Percentiles rank a stretch among this genome's conserved stretches.
Conservation (phyloP, 2,329 filamentous ascomycete species). For the Microsporum canis region DNA sequence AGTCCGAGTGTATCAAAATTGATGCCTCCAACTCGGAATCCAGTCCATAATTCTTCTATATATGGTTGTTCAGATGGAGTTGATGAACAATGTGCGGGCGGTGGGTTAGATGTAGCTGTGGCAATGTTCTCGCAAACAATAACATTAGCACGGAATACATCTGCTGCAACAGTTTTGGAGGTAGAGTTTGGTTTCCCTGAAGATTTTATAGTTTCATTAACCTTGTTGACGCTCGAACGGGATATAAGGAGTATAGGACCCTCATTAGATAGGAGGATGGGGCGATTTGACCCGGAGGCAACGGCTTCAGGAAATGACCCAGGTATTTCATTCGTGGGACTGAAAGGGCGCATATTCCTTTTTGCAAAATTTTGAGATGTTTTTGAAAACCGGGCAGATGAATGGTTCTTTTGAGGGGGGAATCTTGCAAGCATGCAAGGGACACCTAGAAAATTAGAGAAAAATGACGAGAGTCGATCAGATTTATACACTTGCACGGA, state of each 20-base stretch:
- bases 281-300: conserved; percentile 37
- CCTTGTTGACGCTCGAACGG: conserved; percentile 60
- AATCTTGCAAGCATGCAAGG: conserved; percentile 78
- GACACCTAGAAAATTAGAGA: conserved; percentile 61
- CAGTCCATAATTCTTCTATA: conserved; percentile 67
- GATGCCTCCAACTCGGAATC: conserved; percentile 50
- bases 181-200: conserved; percentile 21
- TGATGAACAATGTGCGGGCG: conserved; percentile 25
- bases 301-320: conserved; percentile 42
- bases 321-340: conserved; percentile 44
- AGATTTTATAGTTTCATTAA: conserved; percentile 62
- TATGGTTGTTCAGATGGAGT: conserved; percentile 47
- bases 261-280: conserved; percentile 78
- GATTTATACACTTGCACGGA: conserved; percentile 59
- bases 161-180: conserved; percentile 51
- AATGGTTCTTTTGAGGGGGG: conserved; percentile 45
- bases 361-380: background rate
- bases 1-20: conserved; percentile 57
- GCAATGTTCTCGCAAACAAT: conserved; percentile 49
- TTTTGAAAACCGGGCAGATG: conserved; percentile 59
- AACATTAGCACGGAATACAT: conserved; percentile 82
- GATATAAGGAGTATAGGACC: conserved; percentile 83
- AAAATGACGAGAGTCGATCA: conserved; percentile 58
- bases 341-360: background rate
- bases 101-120: conserved; percentile 18